Conservation (phyloP, 2,329 filamentous ascomycete genomes). For the Fusarium veterinarium region DNA sequence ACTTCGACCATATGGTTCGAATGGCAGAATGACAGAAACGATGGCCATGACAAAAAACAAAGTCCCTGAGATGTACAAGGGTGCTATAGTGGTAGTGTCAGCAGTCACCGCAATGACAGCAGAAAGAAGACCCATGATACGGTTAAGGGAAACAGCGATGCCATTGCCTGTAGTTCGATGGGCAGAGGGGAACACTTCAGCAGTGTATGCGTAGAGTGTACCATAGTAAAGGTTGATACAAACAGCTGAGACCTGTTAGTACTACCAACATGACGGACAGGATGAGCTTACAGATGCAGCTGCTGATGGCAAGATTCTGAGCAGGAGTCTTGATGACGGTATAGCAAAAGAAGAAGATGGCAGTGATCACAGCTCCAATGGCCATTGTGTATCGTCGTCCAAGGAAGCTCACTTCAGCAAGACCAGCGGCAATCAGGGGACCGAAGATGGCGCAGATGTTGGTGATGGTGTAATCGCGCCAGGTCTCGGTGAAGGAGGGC, state of each 20-base stretch:
- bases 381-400: neutral
- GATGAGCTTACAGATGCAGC: neutral
- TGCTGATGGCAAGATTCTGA: neutral
- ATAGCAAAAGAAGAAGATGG: neutral
- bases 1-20: conserved; percentile 67
- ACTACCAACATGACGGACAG: accelerated
- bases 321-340: neutral
- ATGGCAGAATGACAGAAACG: conserved; percentile 69
- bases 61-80: conserved; percentile 74
- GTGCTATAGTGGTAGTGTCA: conserved; percentile 68
- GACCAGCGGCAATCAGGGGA: neutral
- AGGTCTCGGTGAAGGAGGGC: neutral
- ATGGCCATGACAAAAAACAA: conserved; percentile 71
- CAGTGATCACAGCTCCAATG: neutral
- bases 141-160: conserved; percentile 54
- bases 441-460: neutral
- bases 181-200: conserved; percentile 72
- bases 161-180: conserved; percentile 68
- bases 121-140: conserved; percentile 25
- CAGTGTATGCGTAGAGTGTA: conserved; percentile 72
- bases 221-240: conserved; percentile 79
- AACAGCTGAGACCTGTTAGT: conserved; percentile 56
- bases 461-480: neutral
- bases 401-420: neutral
- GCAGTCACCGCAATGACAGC: conserved; percentile 56